A percentile compares a stretch with the other conserved stretches of the same genome.
Conservation (phyloP, 2,329 filamentous ascomycete species). For the Trichophyton benhamiae region DNA sequence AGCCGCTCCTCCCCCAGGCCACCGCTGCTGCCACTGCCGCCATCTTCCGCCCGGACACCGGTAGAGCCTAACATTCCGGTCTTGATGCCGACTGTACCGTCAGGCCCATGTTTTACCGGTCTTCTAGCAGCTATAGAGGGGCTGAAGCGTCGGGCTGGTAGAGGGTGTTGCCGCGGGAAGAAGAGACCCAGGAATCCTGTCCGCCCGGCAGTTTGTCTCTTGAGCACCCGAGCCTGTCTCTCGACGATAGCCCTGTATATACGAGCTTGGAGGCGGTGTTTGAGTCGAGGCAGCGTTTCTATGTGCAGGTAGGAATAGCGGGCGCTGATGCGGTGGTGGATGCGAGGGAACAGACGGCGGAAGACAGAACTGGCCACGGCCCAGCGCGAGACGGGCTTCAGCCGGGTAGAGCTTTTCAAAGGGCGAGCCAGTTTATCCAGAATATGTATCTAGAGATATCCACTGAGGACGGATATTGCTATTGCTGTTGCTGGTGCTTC, state of each 20-base stretch:
- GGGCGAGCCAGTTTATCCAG: not conserved
- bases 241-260: conserved; percentile 63
- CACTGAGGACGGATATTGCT: no score
- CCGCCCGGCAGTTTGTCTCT: conserved; percentile 35
- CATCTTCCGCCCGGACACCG: conserved; percentile 2
- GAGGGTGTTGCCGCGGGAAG: not conserved
- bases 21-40: conserved; percentile 17
- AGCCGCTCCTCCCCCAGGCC: conserved; percentile 20
- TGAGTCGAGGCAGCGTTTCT: conserved; percentile 60
- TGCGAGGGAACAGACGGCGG: conserved; percentile 52
- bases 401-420: not conserved
- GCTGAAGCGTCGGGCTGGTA: not conserved
- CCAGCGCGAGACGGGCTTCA: not conserved
- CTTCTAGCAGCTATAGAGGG: not conserved
- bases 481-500: not conserved
- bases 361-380: conserved; percentile 25
- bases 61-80: not conserved
- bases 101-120: conserved; percentile 10
- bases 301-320: conserved; percentile 59
- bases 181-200: conserved; percentile 31
- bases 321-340: conserved; percentile 51
- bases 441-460: no score
- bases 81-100: not conserved
- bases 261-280: conserved; percentile 58
- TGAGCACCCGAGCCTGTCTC: conserved; percentile 46